Evolutionary conservation across 345 rosid genomes (phyloP), one percentile per base, ranked within the genome.

Genomic region (Populus deltoides): DNA sequence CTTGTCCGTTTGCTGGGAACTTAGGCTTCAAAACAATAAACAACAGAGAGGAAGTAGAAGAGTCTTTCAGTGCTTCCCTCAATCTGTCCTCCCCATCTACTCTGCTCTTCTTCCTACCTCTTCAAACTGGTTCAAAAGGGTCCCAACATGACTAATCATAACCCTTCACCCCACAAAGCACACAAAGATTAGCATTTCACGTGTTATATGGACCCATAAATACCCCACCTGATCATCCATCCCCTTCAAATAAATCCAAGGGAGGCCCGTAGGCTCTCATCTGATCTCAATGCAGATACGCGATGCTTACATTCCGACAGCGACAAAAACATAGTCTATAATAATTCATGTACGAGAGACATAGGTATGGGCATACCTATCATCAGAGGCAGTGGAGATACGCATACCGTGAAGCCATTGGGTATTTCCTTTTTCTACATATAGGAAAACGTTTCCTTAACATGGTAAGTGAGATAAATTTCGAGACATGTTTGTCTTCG

Each of bases 201-300:
- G 63, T 81, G 88, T 31, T 73, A 38, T 15, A 41, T 29, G 91
- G 87, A 77, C 90, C 86, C 86, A n/a, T 57, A 2, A 63, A 71
- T 17, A 76, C 86, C 87, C 83, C 72, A 82, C 81, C 36, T 45
- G 59, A 66, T 79, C 86, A 73, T 79, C 79, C 69, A 71, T 79
- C 72, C 71, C 82, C 74, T 33, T 62, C 71, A 78, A 77, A 80
- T 75, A 86, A 85, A 85, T 86, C 84, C 73, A 67, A 47, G 43
- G 73, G 86, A 36, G 83, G 82, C 73, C 87, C 74, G 77, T 76
- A 33, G 86, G 66, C 78, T 53, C 85, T 85, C 87, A 86, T 82
- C 86, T 73, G 77, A 83, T 86, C 88, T 83, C 82, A 80, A 73
- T 85, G 81, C 25, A 85, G 86, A 88, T 88, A 79, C 77, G 81